Evolutionary conservation across 176 grass and related monocot species (phyloP).

Genomic region (Zea luxurians): DNA sequence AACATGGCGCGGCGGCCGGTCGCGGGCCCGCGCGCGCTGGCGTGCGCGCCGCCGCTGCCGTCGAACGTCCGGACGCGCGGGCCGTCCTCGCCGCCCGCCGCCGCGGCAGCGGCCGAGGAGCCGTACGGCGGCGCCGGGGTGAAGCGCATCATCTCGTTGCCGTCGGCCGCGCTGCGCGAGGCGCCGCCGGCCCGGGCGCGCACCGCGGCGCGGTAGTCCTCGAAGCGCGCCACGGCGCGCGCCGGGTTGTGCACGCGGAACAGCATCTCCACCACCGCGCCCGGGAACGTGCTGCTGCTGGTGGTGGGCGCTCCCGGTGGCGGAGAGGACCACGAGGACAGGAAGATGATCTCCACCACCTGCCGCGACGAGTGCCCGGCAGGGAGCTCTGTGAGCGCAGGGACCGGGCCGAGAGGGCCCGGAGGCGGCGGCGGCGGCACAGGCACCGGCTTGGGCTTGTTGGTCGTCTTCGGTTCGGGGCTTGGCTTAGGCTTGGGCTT

Average conservation of each 20-base stretch:
- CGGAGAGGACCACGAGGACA: constrained; percentile 57
- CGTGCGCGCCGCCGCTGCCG: constrained; percentile 82
- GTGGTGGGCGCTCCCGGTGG: not conserved
- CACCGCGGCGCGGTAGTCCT: constrained; percentile 78
- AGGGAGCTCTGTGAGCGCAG: constrained; percentile 74
- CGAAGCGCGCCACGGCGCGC: constrained; percentile 72
- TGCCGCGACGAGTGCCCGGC: constrained; percentile 77
- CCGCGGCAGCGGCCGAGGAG: not conserved
- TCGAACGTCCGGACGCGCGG: constrained; percentile 69
- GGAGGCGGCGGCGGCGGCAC: constrained; percentile 47
- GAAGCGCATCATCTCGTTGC: constrained; percentile 97
- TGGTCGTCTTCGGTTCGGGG: constrained; percentile 32
- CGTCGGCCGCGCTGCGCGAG: constrained; percentile 68
- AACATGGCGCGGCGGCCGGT: constrained; percentile 72
- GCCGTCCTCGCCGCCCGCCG: constrained; percentile 21
- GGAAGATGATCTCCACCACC: constrained; percentile 95
- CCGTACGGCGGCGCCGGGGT: constrained; percentile 41
- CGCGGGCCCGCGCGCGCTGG: constrained; percentile 37
- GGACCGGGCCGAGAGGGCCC: constrained; percentile 44
- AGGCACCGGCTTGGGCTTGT: constrained; percentile 15
- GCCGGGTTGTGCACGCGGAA: constrained; percentile 84
- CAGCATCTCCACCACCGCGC: constrained; percentile 84
- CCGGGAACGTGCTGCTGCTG: constrained; percentile 44
- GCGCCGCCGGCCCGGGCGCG: constrained; percentile 46
- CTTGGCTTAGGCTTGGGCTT: constrained; percentile 20